A percentile compares a stretch with the other conserved stretches of the same genome.
phyloP scores from a whole-genome alignment of 192 early-diverging fungal species.

The Coemansia sp. region DNA sequence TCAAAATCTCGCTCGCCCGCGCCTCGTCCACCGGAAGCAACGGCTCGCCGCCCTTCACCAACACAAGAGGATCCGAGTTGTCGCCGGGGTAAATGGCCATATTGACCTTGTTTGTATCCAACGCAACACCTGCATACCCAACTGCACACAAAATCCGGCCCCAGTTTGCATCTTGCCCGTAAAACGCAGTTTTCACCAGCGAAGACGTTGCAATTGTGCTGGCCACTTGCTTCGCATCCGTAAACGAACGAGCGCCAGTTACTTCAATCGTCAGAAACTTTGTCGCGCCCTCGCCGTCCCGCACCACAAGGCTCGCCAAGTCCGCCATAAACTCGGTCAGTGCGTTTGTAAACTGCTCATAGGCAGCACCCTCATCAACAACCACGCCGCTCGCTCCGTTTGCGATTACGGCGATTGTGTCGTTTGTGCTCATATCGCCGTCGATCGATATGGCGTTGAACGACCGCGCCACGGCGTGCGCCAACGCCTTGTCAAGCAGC shows the following conservation, averaged over 20 bases:
- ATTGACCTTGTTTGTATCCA: constrained; percentile 72
- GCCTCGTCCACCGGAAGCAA: constrained; percentile 73
- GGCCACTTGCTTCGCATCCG: constrained; percentile 77
- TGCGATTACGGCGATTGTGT: constrained; percentile 85
- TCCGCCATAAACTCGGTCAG: constrained; percentile 83
- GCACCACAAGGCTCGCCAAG: constrained; percentile 83
- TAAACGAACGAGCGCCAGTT: constrained; percentile 67
- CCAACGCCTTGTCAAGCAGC: constrained; percentile 70
- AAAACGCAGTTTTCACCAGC: constrained; percentile 94
- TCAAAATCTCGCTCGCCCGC: constrained; percentile 77
- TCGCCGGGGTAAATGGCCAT: constrained; percentile 71
- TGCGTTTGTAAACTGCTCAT: constrained; percentile 62
- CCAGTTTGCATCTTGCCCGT: constrained; percentile 98
- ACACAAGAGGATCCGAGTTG: constrained; percentile 58
- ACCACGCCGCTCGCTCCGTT: constrained; percentile 61
- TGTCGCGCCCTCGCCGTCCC: constrained; percentile 97
- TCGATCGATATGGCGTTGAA: constrained; percentile 96
- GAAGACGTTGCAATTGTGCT: constrained; percentile 88
- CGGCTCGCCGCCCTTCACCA: constrained; percentile 82
- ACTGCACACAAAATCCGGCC: constrained; percentile 91
- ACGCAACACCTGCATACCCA: constrained; percentile 72
- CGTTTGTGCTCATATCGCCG: constrained; percentile 97
- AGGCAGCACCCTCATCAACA: constrained; percentile 49
- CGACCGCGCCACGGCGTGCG: constrained; percentile 80
- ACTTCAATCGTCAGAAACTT: constrained; percentile 93